A percentile compares a stretch with the other conserved stretches of the same genome.
Evolutionary conservation across 2,329 filamentous ascomycete species (phyloP).

Genomic region (Diaporthe velutina): DNA sequence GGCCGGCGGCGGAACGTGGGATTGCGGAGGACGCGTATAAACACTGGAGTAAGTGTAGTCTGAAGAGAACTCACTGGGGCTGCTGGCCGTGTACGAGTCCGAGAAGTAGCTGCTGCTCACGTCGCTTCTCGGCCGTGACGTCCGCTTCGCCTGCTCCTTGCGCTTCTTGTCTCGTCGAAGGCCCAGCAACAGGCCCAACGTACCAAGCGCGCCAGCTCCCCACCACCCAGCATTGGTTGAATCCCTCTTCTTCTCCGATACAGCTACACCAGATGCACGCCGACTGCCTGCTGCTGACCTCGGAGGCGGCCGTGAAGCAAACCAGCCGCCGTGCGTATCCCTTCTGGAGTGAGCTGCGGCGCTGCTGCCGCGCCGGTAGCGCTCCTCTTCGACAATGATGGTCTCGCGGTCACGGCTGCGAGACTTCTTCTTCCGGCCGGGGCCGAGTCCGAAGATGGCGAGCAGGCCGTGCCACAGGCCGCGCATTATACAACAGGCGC

Average conservation of each 20-base stretch:
- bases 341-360: constrained; percentile 60
- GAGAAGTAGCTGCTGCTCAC: constrained; percentile 66
- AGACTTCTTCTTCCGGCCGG: constrained; percentile 60
- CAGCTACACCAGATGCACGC: constrained; percentile 46
- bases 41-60: constrained; percentile 39
- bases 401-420: constrained; percentile 58
- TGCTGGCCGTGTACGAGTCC: constrained; percentile 65
- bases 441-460: constrained; percentile 72
- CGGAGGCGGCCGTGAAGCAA: constrained; percentile 47
- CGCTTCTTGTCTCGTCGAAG: constrained; percentile 64
- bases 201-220: constrained; percentile 65
- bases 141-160: constrained; percentile 50
- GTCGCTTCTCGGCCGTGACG: constrained; percentile 54
- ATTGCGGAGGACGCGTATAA: constrained; percentile 35
- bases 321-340: constrained; percentile 37
- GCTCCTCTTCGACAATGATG: constrained; percentile 70
- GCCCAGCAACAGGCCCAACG: constrained; percentile 67
- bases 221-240: constrained; percentile 65
- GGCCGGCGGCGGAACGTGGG: constrained; percentile 30
- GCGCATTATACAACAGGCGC: constrained; percentile 79
- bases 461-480: constrained; percentile 71
- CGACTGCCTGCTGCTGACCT: constrained; percentile 58
- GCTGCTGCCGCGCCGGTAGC: constrained; percentile 63
- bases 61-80: constrained; percentile 62
- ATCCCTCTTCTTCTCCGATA: constrained; percentile 60